Evolutionary conservation across 768 basidiomycete genomes (phyloP), one percentile per base, ranked within the genome.

Genomic region (Mycena floridula): DNA sequence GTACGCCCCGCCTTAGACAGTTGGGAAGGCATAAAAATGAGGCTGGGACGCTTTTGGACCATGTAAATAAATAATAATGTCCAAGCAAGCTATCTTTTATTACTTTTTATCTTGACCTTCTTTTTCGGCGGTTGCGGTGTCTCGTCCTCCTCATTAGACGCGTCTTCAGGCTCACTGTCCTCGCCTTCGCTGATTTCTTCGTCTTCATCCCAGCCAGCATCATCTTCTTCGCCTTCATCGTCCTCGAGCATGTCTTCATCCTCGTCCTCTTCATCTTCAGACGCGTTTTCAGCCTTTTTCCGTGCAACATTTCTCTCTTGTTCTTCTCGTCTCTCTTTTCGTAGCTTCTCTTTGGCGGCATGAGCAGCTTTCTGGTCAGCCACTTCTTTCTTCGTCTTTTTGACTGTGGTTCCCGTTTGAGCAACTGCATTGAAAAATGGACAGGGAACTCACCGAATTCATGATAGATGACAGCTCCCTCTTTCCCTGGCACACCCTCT

Each of bases 391-490:
- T 86, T 90, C 27, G 86, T 75, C 65, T 94, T 98, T 71, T 90
- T 89, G 41, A 97, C 95, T 96, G 59, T n/a, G 37, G 20, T 16
- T 39, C 15, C 4, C n/a, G 22, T 24, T 25, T 40, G 7, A n/a
- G n/a, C n/a, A n/a, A n/a, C n/a, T n/a, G n/a, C n/a, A n/a, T n/a
- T n/a, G n/a, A n/a, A 25, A 43, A 21, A 44, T 30, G 45, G 4
- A 35, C 43, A 47, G 11, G 46, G 42, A 25, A 13, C 88, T 54
- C 54, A 92, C 95, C 86, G 55, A 96, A 88, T 65, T 89, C 84
- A 60, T 99, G 96, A 69, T 87, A 96, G 30, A 99, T 84, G 2
- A 97, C 90, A 50, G 77, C 80, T 5, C 96, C 91, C 62, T 95
- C 91, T 54, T 84, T 94, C 12, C 94, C 96, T 4, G 94, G 93